These are phyloP conservation scores for Calocybe indica DNA, from an alignment of 768 basidiomycete genomes.

Conservation along the genomic window DNA sequence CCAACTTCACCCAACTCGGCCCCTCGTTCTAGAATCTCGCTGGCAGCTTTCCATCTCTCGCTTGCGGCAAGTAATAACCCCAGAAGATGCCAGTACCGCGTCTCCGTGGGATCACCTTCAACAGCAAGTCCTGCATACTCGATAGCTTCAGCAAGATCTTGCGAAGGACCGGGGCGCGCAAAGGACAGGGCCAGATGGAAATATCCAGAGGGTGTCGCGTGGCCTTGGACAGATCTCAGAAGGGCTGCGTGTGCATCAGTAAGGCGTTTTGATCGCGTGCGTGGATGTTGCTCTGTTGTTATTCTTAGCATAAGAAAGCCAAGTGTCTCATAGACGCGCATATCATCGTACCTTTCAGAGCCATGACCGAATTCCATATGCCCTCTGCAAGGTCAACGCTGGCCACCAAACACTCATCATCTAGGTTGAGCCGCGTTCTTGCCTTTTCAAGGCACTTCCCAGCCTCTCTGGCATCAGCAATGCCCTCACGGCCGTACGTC, in stretches of 20 bases:
- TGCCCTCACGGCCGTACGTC: conserved; percentile 29
- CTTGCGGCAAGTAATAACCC: conserved; percentile 74
- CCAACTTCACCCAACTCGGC: conserved; percentile 38
- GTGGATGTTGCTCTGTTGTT: conserved; percentile 55
- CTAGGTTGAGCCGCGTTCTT: conserved; percentile 40
- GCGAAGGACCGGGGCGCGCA: conserved; percentile 54
- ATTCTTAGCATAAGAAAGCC: neutral
- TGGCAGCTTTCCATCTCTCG: conserved; percentile 77
- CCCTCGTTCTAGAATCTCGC: conserved; percentile 73
- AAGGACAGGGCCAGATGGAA: conserved; percentile 81
- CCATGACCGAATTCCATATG: conserved; percentile 65
- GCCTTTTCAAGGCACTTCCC: conserved; percentile 56
- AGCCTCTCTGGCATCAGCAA: conserved; percentile 60
- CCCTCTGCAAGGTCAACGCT: conserved; percentile 67
- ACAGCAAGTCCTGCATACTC: conserved; percentile 65
- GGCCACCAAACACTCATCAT: conserved; percentile 48
- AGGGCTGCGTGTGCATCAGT: conserved; percentile 49
- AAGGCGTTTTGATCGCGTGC: conserved; percentile 54
- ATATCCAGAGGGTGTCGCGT: conserved; percentile 51
- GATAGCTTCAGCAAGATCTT: conserved; percentile 65
- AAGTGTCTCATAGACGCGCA: neutral
- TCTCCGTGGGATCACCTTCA: conserved; percentile 53
- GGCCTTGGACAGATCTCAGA: conserved; percentile 36
- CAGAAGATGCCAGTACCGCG: conserved; percentile 88
- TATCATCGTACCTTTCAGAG: conserved; percentile 49